Conservation (phyloP, 208 protist genomes). For the Wallacemonas sp. region DNA sequence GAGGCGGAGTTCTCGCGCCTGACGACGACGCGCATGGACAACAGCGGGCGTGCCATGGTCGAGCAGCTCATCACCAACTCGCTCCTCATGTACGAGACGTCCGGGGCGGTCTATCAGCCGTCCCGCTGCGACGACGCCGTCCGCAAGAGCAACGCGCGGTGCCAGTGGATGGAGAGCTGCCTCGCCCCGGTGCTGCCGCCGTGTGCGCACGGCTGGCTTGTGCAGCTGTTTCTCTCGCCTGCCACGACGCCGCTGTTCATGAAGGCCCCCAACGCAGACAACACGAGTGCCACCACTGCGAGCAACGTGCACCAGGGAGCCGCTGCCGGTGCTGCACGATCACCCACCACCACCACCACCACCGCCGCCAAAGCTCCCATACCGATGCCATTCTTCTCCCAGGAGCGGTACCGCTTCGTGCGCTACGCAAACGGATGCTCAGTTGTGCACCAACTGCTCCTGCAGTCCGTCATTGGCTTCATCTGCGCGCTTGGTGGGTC, state of each 20-base stretch:
- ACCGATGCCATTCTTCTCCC: constrained; percentile 21
- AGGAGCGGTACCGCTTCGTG: constrained; percentile 71
- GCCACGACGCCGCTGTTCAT: constrained; percentile 64
- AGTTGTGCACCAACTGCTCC: constrained; percentile 43
- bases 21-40: constrained; percentile 46
- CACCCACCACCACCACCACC: not conserved
- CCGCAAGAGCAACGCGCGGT: constrained; percentile 46
- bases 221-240: constrained; percentile 71
- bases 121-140: constrained; percentile 57
- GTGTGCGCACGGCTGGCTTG: constrained; percentile 49
- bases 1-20: constrained; percentile 67
- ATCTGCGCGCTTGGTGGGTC: constrained; percentile 52
- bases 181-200: constrained; percentile 40
- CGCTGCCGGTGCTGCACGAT: too few relatives aligned
- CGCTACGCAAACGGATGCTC: constrained; percentile 82
- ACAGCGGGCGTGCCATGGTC: constrained; percentile 60
- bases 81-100: constrained; percentile 33
- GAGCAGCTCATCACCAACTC: constrained; percentile 59
- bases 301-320: too few relatives aligned
- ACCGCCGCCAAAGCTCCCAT: not conserved
- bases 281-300: too few relatives aligned
- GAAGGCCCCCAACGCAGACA: not conserved
- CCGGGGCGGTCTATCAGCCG: constrained; percentile 30
- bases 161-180: constrained; percentile 44
- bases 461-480: constrained; percentile 65